Evolutionary conservation across 1,284 basidiomycete genomes (phyloP).

Genomic region (Moesziomyces antarcticus): DNA sequence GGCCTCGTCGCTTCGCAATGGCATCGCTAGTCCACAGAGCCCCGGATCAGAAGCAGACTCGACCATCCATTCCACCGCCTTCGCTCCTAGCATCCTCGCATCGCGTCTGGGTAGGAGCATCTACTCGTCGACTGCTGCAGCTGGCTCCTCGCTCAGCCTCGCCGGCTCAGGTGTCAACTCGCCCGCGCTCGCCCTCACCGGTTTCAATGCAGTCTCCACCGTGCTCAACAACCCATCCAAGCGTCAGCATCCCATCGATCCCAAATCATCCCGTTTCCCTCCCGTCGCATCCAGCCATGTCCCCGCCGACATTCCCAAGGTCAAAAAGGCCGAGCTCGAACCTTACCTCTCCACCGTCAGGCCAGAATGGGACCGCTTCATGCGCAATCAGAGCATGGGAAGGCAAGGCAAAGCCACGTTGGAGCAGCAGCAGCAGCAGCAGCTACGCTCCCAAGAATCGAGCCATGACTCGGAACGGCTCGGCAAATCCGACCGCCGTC

Average conservation of each 20-base stretch:
- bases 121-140: slow-evolving; percentile 29
- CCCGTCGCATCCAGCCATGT: slow-evolving; percentile 52
- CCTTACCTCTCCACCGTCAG: slow-evolving; percentile 56
- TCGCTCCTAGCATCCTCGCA: slow-evolving; percentile 35
- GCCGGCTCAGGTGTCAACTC: slow-evolving; percentile 39
- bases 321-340: slow-evolving; percentile 54
- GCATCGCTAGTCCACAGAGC: slow-evolving; percentile 34
- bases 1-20: slow-evolving; percentile 19
- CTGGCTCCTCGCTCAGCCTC: slow-evolving; percentile 29
- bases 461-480: slow-evolving; percentile 29
- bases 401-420: slow-evolving; percentile 47
- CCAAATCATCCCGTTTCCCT: slow-evolving; percentile 61
- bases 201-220: slow-evolving; percentile 61
- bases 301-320: slow-evolving; percentile 55
- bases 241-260: slow-evolving; percentile 61
- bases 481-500: slow-evolving; percentile 16
- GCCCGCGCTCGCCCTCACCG: slow-evolving; percentile 34
- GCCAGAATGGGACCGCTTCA: slow-evolving; percentile 63
- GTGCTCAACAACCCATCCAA: slow-evolving; percentile 65
- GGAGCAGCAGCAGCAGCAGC: slow-evolving; percentile 21
- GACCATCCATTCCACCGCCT: slow-evolving; percentile 39
- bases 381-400: slow-evolving; percentile 58
- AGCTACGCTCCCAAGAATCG: slow-evolving; percentile 21
- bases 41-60: slow-evolving; percentile 42
- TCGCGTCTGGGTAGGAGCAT: slow-evolving; percentile 33